Evolutionary conservation across 805 yeast genomes (phyloP), one percentile per base, ranked within the genome.

Genomic region (Sugiyamaella smithiae): DNA sequence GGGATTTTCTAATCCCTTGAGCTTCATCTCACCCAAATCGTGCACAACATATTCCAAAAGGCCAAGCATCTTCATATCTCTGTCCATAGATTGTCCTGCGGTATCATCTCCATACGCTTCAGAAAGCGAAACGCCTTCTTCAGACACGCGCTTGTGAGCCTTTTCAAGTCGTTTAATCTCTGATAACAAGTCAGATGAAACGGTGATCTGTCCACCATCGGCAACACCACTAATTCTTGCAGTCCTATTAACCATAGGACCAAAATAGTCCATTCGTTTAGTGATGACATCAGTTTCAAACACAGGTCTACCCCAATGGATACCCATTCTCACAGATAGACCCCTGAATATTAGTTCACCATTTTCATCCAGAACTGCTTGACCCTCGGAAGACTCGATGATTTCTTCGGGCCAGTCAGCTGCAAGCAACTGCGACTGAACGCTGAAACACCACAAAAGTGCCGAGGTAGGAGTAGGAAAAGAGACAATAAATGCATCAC

Each of bases 401-500:
- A 93, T 88, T 60, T 91, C 97, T 2, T 85, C 80, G 0, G 99
- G 99, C 99, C 99, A 93, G 55, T 89, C 96, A 5, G 89, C 95
- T 8, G 80, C 75, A 43, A 93, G 70, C 11, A 86, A 62, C 63
- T 88, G 95, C 48, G 84, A 77, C 65, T 93, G 99, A 4, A 91
- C 96, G 42, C 86, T 84, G 65, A 90, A 82, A 71, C 97, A 88
- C 98, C 99, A 93, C 31, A 88, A 73, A 53, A 93, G 71, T 0
- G 98, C 98, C 16, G 91, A 76, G 0, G 91, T 80, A 0, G 96
- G 91, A 0, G 96, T 84, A 0, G 97, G 96, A 66, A 93, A 93
- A 9, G 97, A 88, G 11, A 93, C 97, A 88, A 93, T 90, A 59
- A 93, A 93, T 0, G 99, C 96, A 74, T 93, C 99, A 63, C 99